Evolutionary conservation across 306 rosid genomes (phyloP), one percentile per base, ranked within the genome.

Genomic region (Bauhinia variegata): DNA sequence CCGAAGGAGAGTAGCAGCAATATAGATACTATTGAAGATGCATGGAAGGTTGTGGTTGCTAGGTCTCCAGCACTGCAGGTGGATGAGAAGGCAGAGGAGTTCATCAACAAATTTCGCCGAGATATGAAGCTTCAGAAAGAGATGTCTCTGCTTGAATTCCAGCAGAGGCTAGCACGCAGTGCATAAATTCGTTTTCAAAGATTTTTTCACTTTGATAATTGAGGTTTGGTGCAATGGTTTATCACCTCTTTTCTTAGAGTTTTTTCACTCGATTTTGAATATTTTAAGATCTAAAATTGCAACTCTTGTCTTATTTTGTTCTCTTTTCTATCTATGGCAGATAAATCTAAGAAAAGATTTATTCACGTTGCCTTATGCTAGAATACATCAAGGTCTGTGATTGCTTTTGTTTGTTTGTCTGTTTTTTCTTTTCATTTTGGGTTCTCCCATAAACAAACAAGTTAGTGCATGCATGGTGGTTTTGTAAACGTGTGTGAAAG

Each of bases 41-140:
- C 81, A 65, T 80, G 84, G 84, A 80, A 80, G 41, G 55, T 55
- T 33, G 84, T 80, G 64, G 78, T 71, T 38, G 78, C 78, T 33
- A 75, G 41, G 43, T 80, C 84, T 54, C 84, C 84, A 41, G 66
- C 60, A 38, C 42, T 80, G 13, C 84, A 66, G 2, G 84, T 80
- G 39, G 84, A 80, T 55, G 64, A 80, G 67, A 80, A 38, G 14
- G 84, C 84, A 17, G 96, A 89, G 67, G 91, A 85, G 54, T 89
- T 89, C 71, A 87, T 89, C 37, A 42, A 60, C 56, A 89, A 81
- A 65, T 78, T 87, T 75, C 75, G n/a, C 32, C 67, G 75, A 54
- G 84, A 80, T 67, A 80, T 80, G 31, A 80, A 72, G 75, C 71
- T 80, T 65, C 84, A 80, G 61, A 80, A 80, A 48, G 84, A 80